Evolutionary conservation across 2,329 filamentous ascomycete genomes (phyloP).

Genomic region (Exserohilum rostratum): DNA sequence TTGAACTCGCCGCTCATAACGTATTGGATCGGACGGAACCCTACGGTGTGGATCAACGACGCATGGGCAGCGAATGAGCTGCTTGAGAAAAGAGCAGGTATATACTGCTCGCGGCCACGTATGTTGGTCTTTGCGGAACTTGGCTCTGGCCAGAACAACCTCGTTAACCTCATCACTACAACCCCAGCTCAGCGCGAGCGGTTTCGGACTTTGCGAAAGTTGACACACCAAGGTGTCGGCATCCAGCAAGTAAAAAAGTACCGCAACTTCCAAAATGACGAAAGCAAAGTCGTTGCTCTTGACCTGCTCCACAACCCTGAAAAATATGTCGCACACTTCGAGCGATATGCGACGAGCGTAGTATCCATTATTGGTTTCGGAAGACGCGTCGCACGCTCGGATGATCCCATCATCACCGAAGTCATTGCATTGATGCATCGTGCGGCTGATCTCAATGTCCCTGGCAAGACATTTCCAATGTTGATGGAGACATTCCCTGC

Average conservation of each 20-base stretch:
- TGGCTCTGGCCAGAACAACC: constrained; percentile 42
- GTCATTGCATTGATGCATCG: constrained; percentile 65
- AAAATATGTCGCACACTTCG: constrained; percentile 60
- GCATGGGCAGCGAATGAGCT: constrained; percentile 59
- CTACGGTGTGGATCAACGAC: constrained; percentile 53
- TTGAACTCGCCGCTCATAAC: constrained; percentile 60
- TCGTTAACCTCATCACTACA: constrained; percentile 45
- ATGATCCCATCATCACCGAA: constrained; percentile 65
- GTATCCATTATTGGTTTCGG: constrained; percentile 65
- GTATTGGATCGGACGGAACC: constrained; percentile 58
- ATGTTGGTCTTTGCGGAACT: constrained; percentile 55
- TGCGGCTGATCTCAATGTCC: constrained; percentile 59
- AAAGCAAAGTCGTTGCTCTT: constrained; percentile 60
- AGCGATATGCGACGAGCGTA: constrained; percentile 61
- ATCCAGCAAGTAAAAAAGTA: constrained; percentile 62
- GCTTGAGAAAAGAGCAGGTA: constrained; percentile 58
- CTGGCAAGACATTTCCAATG: constrained; percentile 63
- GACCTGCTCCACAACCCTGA: constrained; percentile 54
- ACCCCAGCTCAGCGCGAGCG: constrained; percentile 39
- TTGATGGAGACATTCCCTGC: constrained; percentile 63
- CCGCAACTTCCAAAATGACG: constrained; percentile 64
- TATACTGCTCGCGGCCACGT: constrained; percentile 59
- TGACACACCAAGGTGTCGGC: constrained; percentile 46
- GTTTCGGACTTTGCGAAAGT: constrained; percentile 40
- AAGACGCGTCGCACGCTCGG: constrained; percentile 56